Percentiles rank a stretch among this genome's conserved stretches.
These are phyloP conservation scores for Laguncularia racemosa DNA, from an alignment of 345 rosid genomes.

Conservation along the genomic window DNA sequence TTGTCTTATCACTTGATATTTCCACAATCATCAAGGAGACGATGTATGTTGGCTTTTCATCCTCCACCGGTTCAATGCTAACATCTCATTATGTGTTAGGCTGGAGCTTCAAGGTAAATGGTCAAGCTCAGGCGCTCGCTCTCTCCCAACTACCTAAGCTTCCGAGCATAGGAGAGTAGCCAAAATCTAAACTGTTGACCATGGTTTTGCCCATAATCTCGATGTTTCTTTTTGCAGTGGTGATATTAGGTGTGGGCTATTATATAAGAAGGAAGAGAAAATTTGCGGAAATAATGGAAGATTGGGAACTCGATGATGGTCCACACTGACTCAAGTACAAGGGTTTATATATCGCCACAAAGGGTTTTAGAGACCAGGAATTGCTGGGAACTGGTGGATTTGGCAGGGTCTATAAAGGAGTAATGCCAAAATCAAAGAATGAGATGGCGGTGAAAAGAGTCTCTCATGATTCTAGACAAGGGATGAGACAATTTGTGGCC, in stretches of 20 bases:
- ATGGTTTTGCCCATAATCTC: constrained; percentile 39
- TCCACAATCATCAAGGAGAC: constrained; percentile 14
- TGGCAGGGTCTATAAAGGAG: constrained; percentile 58
- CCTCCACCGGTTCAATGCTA: constrained; percentile 41
- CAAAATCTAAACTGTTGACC: constrained; percentile 22
- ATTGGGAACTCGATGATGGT: constrained; percentile 58
- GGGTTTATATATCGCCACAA: constrained; percentile 55
- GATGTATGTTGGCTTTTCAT: constrained; percentile 74
- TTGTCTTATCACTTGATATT: constrained; percentile 37
- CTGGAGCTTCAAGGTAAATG: constrained; percentile 60
- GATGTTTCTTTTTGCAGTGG: constrained; percentile 14
- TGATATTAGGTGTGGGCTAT: constrained; percentile 13
- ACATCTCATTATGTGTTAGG: constrained; percentile 37
- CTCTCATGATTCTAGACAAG: constrained; percentile 59
- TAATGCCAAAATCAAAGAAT: constrained; percentile 28
- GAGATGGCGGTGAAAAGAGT: constrained; percentile 66
- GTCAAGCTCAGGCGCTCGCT: constrained; percentile 23
- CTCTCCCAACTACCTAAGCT: constrained; percentile 51
- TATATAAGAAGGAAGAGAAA: constrained; percentile 35
- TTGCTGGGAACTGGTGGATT: constrained; percentile 65
- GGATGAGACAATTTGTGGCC: constrained; percentile 45
- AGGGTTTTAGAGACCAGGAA: constrained; percentile 52
- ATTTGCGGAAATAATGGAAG: constrained; percentile 59
- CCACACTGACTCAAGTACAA: constrained; percentile 56
- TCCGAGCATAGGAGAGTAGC: constrained; percentile 32